Base-by-base conservation (phyloP, 495 filamentous ascomycete species). In the Penicillium lagena region DNA sequence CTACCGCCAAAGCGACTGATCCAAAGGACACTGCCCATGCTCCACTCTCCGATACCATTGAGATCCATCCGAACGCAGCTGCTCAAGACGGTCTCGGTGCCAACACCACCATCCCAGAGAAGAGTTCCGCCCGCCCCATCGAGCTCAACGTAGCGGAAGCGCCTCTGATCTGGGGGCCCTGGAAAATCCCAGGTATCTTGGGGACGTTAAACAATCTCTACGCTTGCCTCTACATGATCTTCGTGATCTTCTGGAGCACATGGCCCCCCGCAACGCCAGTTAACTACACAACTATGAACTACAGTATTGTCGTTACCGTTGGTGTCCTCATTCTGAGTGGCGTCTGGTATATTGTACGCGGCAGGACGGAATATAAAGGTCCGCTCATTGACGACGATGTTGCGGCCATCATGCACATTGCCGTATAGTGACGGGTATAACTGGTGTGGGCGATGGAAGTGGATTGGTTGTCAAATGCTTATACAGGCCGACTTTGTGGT, bases 201-300 rank as follows among this genome's bases (percentile, higher is more conserved):
- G 71, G 72, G 1, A 61, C 64, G 12, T 51, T 61, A 8, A 62
- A 68, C 30, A 76, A 76, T 39, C 45, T 50, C 2, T 65, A 65
- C 15, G 62, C 62, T 12, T 59, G 66, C 17, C 52, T 40, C 1
- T 74, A 66, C 39, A 56, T 62, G 50, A 29, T 56, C 3, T 59
- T 69, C 31, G 53, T 62, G 7, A 56, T 73, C 41, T 67, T 73
- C 41, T 74, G 69, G 58, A 67, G 59, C 32, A 70, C 72, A 39
- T 74, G 66, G 63, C 71, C 68, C 8, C 47, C 62, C 0, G 32
- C 12, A 11, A 51, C 65, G 9, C 66, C 66, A 1, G 66, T 70
- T 7, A 65, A 62, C 9, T 51, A 60, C n/a, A 47, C 51, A 7
- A 64, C 48, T 11, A 73, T 73, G 72, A 72, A 75, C 54, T 75